Base-by-base conservation (phyloP, 345 rosid species). In the Lepidium sativum region DNA sequence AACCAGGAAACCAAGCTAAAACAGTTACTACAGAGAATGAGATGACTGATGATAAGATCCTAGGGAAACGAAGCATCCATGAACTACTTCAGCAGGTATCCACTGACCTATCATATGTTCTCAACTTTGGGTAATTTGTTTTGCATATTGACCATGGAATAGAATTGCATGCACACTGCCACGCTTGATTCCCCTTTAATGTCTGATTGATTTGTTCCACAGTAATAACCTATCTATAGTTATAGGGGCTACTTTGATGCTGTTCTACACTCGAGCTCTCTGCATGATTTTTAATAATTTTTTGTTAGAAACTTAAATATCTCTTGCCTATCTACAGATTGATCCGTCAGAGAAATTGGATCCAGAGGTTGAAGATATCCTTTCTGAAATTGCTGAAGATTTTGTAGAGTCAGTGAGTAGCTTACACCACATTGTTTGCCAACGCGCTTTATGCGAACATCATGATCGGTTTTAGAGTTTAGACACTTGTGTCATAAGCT, bases 311-410 rank as follows among this genome's bases (percentile, higher is more conserved):
- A n/a, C 44, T 37, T 18, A 15, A 39, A 35, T 61, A 15, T 50
- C 44, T 27, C 39, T 67, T 73, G 29, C 52, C 33, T 61, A 20
- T 60, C 29, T 27, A 60, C 80, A 94, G 99, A 83, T 94, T 78
- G 99, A 82, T 65, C 96, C 99, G 25, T 79, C 82, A 42, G 99
- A 86, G 84, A 87, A 70, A 73, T 77, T 94, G 83, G 97, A 90
- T 67, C 86, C 91, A 40, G 97, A 90, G 60, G 97, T 94, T 79
- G 97, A 86, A 84, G 92, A 88, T 69, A 80, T 88, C 74, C 97
- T 94, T 77, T 81, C 79, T 43, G 97, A 94, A 71, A 83, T 90
- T 77, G 96, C 97, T 9, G 99, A 94, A 71, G 99, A 90, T 54
- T 90, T 94, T 80, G 85, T 94, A 23, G 97, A 88, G 39, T 86